phyloP scores from a whole-genome alignment of 2,329 filamentous ascomycete species.

The Stagonosporopsis chrysanthemi region DNA sequence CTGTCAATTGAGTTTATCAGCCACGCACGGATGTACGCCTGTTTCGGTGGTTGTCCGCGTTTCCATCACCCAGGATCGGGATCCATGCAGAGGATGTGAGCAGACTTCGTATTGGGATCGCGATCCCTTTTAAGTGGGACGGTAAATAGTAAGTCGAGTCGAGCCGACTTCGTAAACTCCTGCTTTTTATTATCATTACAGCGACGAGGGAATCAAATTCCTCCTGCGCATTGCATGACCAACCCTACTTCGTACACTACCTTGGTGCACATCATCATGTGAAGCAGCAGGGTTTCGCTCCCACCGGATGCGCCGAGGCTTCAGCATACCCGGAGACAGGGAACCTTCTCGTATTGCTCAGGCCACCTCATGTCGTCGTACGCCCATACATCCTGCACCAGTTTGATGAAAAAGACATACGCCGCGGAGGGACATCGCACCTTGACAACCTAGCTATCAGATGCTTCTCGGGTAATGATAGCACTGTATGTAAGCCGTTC shows the following conservation, averaged over 20 bases:
- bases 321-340: conserved; percentile 8
- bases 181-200: neutral
- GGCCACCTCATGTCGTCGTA: conserved; percentile 5
- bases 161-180: conserved; percentile 2
- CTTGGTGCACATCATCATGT: conserved; percentile 1
- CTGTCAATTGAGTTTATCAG: conserved; percentile 6
- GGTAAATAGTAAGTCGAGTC: conserved; percentile 7
- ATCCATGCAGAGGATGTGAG: neutral
- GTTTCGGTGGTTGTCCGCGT: neutral
- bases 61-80: conserved; percentile 7
- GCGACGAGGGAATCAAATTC: neutral
- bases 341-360: conserved; percentile 7
- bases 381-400: neutral
- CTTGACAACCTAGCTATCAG: neutral
- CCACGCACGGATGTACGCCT: conserved; percentile 9
- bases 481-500: neutral
- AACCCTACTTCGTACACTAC: neutral
- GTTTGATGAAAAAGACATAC: neutral
- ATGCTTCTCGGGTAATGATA: neutral
- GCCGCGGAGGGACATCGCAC: neutral
- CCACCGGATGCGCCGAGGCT: conserved; percentile 4
- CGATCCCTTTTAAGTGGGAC: neutral
- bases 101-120: conserved; percentile 6
- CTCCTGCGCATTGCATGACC: neutral
- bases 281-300: conserved; percentile 4